phyloP scores from a whole-genome alignment of 2,329 filamentous ascomycete genomes.

The Ceratocystis alfenasii region DNA sequence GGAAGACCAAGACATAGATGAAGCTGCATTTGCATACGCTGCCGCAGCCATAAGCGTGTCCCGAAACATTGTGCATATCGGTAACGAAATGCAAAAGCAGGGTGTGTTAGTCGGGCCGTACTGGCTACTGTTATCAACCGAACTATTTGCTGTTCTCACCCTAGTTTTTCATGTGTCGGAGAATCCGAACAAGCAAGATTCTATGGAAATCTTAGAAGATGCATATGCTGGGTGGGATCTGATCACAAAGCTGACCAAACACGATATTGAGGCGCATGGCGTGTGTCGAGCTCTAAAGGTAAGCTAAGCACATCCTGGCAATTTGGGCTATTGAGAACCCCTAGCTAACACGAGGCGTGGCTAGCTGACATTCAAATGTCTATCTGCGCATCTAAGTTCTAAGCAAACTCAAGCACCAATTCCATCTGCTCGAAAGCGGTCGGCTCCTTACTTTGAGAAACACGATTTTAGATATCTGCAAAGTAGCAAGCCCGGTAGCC shows the following conservation, averaged over 20 bases:
- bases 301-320: slow-evolving; percentile 29
- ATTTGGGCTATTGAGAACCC: neutral
- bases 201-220: slow-evolving; percentile 71
- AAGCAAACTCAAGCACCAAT: neutral
- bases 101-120: slow-evolving; percentile 67
- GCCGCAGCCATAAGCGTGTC: slow-evolving; percentile 50
- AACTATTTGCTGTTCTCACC: slow-evolving; percentile 70
- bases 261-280: slow-evolving; percentile 78
- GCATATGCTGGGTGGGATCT: slow-evolving; percentile 75
- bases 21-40: slow-evolving; percentile 64
- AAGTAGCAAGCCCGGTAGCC: neutral
- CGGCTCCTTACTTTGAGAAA: slow-evolving; percentile 11
- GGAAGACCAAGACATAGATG: slow-evolving; percentile 50
- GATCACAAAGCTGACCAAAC: slow-evolving; percentile 63
- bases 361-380: slow-evolving; percentile 68
- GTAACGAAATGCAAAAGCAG: slow-evolving; percentile 62
- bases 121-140: slow-evolving; percentile 78
- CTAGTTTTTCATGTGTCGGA: slow-evolving; percentile 70
- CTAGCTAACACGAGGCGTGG: slow-evolving; percentile 10
- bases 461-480: slow-evolving; percentile 11
- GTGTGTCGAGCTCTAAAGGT: slow-evolving; percentile 69
- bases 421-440: slow-evolving; percentile 13
- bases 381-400: slow-evolving; percentile 57
- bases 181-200: slow-evolving; percentile 62
- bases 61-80: slow-evolving; percentile 67